Conservation (phyloP, 2,329 filamentous ascomycete species). For the Scytalidium lignicola region DNA sequence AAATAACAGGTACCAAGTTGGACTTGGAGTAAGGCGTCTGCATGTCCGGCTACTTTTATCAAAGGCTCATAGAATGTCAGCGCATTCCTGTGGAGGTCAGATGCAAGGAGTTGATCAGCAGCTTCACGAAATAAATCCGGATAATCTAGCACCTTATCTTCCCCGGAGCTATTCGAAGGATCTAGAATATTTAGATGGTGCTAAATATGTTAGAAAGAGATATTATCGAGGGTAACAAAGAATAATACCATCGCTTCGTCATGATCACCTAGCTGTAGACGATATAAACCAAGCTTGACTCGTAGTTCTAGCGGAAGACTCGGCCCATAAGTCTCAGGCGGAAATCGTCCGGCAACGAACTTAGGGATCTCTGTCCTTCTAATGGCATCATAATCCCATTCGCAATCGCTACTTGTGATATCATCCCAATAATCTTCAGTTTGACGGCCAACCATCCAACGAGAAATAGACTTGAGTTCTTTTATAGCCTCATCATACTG, state of each 20-base stretch:
- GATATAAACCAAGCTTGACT: slow-evolving; percentile 76
- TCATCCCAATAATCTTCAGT: slow-evolving; percentile 75
- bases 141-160: slow-evolving; percentile 56
- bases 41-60: slow-evolving; percentile 40
- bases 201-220: slow-evolving; percentile 30
- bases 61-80: slow-evolving; percentile 54
- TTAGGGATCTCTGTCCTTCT: slow-evolving; percentile 59
- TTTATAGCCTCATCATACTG: slow-evolving; percentile 61
- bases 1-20: slow-evolving; percentile 61
- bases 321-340: slow-evolving; percentile 59
- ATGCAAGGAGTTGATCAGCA: slow-evolving; percentile 51
- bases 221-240: slow-evolving; percentile 3
- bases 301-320: slow-evolving; percentile 77
- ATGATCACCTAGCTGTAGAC: slow-evolving; percentile 63
- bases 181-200: slow-evolving; percentile 67
- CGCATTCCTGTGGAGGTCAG: slow-evolving; percentile 47
- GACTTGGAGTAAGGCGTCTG: slow-evolving; percentile 37
- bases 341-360: slow-evolving; percentile 52
- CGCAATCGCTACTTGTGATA: slow-evolving; percentile 69
- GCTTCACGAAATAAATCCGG: slow-evolving; percentile 75
- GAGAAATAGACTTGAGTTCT: slow-evolving; percentile 65
- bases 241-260: slow-evolving; percentile 64
- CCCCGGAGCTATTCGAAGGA: slow-evolving; percentile 46
- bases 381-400: slow-evolving; percentile 75
- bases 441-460: slow-evolving; percentile 77